Conservation (phyloP, 768 basidiomycete species). For the Boletus subparvulus region DNA sequence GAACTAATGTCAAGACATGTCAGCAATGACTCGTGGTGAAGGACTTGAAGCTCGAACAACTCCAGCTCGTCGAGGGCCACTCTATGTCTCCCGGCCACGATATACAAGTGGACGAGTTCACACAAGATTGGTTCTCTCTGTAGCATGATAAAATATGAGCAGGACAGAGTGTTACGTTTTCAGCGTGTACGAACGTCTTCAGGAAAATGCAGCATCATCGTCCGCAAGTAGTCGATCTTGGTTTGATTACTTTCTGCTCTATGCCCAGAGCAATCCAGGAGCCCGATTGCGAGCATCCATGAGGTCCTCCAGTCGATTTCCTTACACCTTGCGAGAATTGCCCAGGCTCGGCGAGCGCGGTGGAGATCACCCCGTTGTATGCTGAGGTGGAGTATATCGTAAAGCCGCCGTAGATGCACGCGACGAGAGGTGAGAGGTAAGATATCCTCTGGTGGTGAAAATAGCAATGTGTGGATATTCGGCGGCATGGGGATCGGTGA, state of each 20-base stretch:
- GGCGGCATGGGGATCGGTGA: conserved; percentile 13
- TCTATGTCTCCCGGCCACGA: conserved; percentile 53
- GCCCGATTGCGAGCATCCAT: conserved; percentile 66
- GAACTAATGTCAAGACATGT: conserved; percentile 48
- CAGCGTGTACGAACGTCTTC: conserved; percentile 52
- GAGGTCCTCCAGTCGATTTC: conserved; percentile 73
- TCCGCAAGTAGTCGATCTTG: conserved; percentile 59
- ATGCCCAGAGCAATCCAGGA: conserved; percentile 43
- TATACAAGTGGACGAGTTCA: conserved; percentile 70
- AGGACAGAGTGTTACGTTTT: background rate
- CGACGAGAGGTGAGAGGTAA: conserved; percentile 55
- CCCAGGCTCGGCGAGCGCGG: conserved; percentile 70
- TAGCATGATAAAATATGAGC: conserved; percentile 11
- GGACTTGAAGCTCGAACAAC: conserved; percentile 50
- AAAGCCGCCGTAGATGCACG: conserved; percentile 70
- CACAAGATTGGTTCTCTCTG: conserved; percentile 76
- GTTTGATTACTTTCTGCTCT: conserved; percentile 32
- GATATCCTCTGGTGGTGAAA: conserved; percentile 54
- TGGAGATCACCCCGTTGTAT: conserved; percentile 64
- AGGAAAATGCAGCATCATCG: conserved; percentile 68
- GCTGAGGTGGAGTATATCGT: conserved; percentile 70
- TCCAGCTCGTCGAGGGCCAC: conserved; percentile 85
- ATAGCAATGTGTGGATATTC: conserved; percentile 53
- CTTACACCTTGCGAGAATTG: conserved; percentile 71
- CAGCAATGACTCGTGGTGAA: background rate